Evolutionary conservation across 202 grass and related monocot species (phyloP), one percentile per base, ranked within the genome.

Genomic region (Panicum hallii): DNA sequence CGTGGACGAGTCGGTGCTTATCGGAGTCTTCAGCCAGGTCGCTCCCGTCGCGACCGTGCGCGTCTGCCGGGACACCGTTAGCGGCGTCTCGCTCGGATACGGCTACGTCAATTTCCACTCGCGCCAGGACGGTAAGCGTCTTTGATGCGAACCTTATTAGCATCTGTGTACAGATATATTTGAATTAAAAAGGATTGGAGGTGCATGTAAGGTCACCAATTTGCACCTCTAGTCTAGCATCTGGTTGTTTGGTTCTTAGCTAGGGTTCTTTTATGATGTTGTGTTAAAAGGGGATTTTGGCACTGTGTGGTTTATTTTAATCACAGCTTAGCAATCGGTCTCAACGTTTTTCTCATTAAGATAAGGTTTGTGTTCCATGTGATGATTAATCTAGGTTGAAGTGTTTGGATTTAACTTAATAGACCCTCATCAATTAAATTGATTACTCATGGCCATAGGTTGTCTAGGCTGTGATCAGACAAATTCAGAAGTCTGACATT

Each of bases 71-170:
- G 84, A 89, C 68, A 40, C 55, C 5, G 10, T 36, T 8, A 44
- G 44, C 81, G 16, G 17, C 36, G 63, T 7, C 4, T 94, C 89
- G 10, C 83, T 94, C 4, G 86, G 92, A 0, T 89, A 91, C 17
- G 88, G 50, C 44, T 86, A 89, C 46, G 90, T 92, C 20, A 92
- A 92, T 57, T 86, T 92, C 50, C 53, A 68, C 44, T 67, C 50
- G 11, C 61, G 44, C 5, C 20, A 82, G 23, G 89, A 91, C 34
- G 85, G 89, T 88, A 60, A 62, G 36, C 36, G 36, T 38, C 36
- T 38, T 38, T 38, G 32, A 0, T 32, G 32, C 32, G 2, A 32
- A 32, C 32, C 32, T 3, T 32, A 32, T 32, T 32, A 32, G 2
- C 32, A 32, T 32, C 32, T n/a, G n/a, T n/a, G n/a, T n/a, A n/a